These are phyloP conservation scores for Fusarium sublunatum DNA, from an alignment of 2,329 filamentous ascomycete genomes.

Conservation along the genomic window DNA sequence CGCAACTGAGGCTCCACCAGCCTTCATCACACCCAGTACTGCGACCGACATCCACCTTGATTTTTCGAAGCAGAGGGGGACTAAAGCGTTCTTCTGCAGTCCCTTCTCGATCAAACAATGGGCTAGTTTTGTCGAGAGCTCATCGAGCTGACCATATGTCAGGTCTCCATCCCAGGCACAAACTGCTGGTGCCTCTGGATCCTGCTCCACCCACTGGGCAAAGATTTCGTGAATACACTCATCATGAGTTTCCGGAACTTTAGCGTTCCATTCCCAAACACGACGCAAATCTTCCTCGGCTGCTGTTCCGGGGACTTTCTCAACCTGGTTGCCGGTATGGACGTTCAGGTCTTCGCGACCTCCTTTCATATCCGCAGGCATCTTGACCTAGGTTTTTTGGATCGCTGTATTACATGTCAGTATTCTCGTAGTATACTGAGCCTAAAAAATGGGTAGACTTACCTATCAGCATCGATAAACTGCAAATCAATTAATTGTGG, in stretches of 20 bases:
- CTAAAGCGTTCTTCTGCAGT: not conserved
- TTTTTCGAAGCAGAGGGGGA: not conserved
- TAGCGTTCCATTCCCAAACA: not conserved
- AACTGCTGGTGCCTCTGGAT: not conserved
- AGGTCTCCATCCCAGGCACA: not conserved
- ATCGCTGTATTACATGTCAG: too few relatives aligned
- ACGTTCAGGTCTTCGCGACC: not conserved
- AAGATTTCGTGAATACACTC: not conserved
- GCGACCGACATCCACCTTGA: not conserved
- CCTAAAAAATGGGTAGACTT: too few relatives aligned
- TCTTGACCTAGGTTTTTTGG: not conserved
- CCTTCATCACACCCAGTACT: not conserved
- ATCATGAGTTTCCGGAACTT: not conserved
- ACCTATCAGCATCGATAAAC: too few relatives aligned
- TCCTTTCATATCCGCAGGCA: not conserved
- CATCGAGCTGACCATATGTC: not conserved
- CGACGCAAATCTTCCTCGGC: not conserved
- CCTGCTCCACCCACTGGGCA: not conserved
- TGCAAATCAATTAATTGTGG: too few relatives aligned
- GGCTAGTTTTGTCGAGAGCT: not conserved
- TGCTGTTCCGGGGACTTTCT: not conserved
- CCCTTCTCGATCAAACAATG: not conserved
- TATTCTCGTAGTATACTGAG: too few relatives aligned
- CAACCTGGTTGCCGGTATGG: not conserved
- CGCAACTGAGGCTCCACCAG: not conserved